These are phyloP conservation scores for Breviolum minutum DNA, from an alignment of 73 alveolate genomes.

Conservation along the genomic window DNA sequence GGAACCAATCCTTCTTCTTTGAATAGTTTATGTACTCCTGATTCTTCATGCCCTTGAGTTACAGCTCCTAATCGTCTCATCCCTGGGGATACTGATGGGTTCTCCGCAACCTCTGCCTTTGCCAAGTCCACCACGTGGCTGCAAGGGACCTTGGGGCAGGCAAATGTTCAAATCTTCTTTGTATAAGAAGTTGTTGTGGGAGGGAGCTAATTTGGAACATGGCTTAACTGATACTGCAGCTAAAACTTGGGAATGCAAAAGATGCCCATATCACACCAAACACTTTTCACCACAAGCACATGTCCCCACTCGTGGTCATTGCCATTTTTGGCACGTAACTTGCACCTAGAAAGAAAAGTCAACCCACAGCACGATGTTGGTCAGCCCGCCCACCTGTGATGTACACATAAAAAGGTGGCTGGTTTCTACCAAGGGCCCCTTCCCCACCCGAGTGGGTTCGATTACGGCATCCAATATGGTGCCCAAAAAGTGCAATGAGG, in stretches of 20 bases:
- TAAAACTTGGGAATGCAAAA: too few relatives aligned
- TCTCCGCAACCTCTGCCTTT: constrained; percentile 17
- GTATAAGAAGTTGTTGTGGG: too few relatives aligned
- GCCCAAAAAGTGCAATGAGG: background rate
- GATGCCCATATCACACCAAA: too few relatives aligned
- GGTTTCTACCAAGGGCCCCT: background rate
- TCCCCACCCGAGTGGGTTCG: background rate
- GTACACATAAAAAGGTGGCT: constrained; percentile 4
- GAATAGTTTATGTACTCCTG: background rate
- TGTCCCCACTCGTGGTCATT: too few relatives aligned
- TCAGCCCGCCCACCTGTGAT: constrained; percentile 56
- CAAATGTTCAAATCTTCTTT: too few relatives aligned
- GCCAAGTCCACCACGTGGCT: background rate
- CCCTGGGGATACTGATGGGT: background rate
- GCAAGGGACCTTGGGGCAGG: constrained; percentile 2
- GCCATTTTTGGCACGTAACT: too few relatives aligned
- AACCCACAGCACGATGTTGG: background rate
- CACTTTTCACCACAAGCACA: too few relatives aligned
- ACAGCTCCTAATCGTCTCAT: background rate
- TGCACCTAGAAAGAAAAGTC: too few relatives aligned
- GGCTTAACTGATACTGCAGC: too few relatives aligned
- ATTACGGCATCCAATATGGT: background rate
- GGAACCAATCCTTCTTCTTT: background rate
- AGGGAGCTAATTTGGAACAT: too few relatives aligned
- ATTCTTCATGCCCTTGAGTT: background rate